phyloP scores from a whole-genome alignment of 176 grass and related monocot genomes.

The Carex scoparia region DNA sequence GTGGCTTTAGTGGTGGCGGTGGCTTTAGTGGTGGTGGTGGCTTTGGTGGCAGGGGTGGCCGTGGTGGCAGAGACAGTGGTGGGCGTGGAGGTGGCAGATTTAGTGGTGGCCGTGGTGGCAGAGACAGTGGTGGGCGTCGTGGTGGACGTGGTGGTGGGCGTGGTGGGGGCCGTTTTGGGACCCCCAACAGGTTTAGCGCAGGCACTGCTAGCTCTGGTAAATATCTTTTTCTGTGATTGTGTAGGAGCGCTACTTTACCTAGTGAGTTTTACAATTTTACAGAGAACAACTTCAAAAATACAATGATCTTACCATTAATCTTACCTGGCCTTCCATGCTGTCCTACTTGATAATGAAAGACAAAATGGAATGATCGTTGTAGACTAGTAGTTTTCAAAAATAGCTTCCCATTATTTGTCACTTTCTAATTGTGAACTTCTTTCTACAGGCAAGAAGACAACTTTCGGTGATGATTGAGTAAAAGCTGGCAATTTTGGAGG shows the following conservation, averaged over 20 bases:
- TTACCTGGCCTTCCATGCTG: neutral
- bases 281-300: no score
- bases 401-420: neutral
- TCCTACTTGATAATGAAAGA: neutral
- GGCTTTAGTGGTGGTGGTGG: slow-evolving; percentile 21
- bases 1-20: slow-evolving; percentile 30
- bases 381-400: neutral
- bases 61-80: slow-evolving; percentile 23
- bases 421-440: neutral
- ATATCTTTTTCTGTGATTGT: neutral
- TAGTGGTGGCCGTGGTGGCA: slow-evolving; percentile 30
- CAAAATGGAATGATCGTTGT: neutral
- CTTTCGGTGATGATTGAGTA: slow-evolving; percentile 43
- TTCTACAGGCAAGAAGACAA: slow-evolving; percentile 66
- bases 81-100: slow-evolving; percentile 14
- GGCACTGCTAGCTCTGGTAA: slow-evolving; percentile 59
- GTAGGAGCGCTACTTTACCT: neutral
- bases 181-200: slow-evolving; percentile 30
- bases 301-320: neutral
- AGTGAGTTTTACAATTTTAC: neutral
- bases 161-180: slow-evolving; percentile 34
- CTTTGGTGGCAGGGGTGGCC: slow-evolving; percentile 31
- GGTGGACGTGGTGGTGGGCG: slow-evolving; percentile 4
- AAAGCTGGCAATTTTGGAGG: neutral
- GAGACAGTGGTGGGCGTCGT: slow-evolving; percentile 7